Evolutionary conservation across 176 grass and related monocot genomes (phyloP).

Genomic region (Zea luxurians): DNA sequence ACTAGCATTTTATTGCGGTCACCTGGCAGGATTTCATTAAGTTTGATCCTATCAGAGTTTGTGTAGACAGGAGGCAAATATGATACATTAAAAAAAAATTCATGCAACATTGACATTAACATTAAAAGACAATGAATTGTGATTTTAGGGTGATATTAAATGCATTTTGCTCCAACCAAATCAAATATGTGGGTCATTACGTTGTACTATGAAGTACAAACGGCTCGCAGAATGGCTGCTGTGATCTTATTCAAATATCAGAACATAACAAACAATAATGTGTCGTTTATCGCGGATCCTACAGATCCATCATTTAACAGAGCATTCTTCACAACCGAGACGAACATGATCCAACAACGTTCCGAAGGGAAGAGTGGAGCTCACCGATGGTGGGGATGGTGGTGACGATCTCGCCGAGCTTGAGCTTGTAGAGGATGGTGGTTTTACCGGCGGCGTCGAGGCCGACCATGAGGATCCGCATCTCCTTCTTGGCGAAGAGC

Average conservation of each 20-base stretch:
- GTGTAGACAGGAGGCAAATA: background rate
- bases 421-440: slow-evolving; percentile 83
- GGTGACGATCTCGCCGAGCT: slow-evolving; percentile 81
- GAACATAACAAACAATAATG: background rate
- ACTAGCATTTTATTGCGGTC: background rate
- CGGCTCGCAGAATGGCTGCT: background rate
- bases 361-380: background rate
- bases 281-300: background rate
- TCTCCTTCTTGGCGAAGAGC: slow-evolving; percentile 77
- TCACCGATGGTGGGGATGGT: slow-evolving; percentile 74
- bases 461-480: slow-evolving; percentile 74
- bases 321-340: background rate
- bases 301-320: background rate
- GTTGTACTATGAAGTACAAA: background rate
- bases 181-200: background rate
- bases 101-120: background rate
- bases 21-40: no score
- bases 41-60: background rate
- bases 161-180: background rate
- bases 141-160: background rate
- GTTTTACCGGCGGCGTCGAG: slow-evolving; percentile 76
- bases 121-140: background rate
- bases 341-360: background rate
- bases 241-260: background rate
- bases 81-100: background rate